Percentiles rank a stretch among this genome's conserved stretches.
Conservation (phyloP, 2,329 filamentous ascomycete genomes). For the Botryotinia calthae region DNA sequence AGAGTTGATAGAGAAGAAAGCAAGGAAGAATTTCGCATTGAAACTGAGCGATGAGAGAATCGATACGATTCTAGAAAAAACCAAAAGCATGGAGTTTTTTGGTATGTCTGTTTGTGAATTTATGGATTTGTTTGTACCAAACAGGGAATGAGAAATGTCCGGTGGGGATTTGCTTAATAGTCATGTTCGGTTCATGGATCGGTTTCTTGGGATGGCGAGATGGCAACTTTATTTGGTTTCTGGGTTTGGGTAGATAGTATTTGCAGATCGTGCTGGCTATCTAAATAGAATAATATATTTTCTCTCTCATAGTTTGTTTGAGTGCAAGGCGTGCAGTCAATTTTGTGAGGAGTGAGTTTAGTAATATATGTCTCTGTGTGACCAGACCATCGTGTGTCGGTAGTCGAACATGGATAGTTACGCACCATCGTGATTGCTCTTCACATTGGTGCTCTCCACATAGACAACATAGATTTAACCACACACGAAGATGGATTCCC, state of each 20-base stretch:
- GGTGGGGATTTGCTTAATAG: not conserved
- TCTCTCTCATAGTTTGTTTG: not conserved
- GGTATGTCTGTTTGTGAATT: conserved; percentile 16
- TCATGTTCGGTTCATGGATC: not conserved
- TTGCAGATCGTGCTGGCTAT: not conserved
- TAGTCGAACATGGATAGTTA: not conserved
- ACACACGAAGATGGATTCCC: not conserved
- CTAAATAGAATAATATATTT: not conserved
- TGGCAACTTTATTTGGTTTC: not conserved
- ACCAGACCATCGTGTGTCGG: not conserved
- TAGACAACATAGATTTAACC: not conserved
- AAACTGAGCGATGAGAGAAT: conserved; percentile 27
- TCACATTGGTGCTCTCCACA: not conserved
- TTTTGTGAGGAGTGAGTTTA: not conserved
- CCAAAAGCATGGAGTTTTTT: conserved; percentile 22
- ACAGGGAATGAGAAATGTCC: not conserved
- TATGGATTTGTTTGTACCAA: conserved; percentile 20
- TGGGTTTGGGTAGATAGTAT: not conserved
- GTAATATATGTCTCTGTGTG: not conserved
- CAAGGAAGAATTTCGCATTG: conserved; percentile 29
- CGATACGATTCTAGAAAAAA: conserved; percentile 11
- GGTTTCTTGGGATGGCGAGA: not conserved
- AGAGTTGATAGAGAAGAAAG: conserved; percentile 29
- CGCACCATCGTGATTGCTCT: not conserved
- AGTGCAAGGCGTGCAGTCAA: not conserved